Percentiles rank a stretch among this genome's conserved stretches.
Evolutionary conservation across 139 green algal genomes (phyloP).

Genomic region (Desmodesmus armatus): DNA sequence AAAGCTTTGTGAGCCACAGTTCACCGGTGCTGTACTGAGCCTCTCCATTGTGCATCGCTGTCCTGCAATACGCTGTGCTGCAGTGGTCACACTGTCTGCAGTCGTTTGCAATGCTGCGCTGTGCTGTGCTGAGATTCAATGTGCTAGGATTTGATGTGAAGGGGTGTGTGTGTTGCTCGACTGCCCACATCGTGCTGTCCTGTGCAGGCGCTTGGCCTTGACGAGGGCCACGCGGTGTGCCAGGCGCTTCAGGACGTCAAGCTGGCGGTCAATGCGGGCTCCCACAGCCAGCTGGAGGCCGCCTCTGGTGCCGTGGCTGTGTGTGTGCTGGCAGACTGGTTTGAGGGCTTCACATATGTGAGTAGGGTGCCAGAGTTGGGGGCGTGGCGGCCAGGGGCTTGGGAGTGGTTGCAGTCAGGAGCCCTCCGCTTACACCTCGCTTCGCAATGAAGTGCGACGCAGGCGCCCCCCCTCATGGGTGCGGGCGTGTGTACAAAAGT

Average conservation of each 20-base stretch:
- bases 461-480: no score
- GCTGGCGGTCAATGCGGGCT: constrained; percentile 30
- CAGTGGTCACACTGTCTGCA: no score
- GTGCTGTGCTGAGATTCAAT: no score
- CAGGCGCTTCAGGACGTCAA: constrained; percentile 2
- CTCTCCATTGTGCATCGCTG: no score
- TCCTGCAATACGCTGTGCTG: no score
- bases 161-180: neutral
- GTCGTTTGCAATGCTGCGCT: no score
- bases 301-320: constrained; percentile 46
- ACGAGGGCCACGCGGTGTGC: constrained; percentile 18
- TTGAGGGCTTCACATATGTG: constrained; percentile 42
- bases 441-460: no score
- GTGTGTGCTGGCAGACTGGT: constrained; percentile 50
- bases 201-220: constrained; percentile 14
- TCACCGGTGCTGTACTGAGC: no score
- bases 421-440: no score
- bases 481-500: no score
- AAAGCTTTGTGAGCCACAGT: no score
- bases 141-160: neutral
- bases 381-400: neutral
- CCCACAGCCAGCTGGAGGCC: neutral
- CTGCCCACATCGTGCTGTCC: neutral
- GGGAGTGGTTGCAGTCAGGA: neutral
- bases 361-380: neutral